Evolutionary conservation across 768 basidiomycete species (phyloP).

Genomic region (Suillus occidentalis): DNA sequence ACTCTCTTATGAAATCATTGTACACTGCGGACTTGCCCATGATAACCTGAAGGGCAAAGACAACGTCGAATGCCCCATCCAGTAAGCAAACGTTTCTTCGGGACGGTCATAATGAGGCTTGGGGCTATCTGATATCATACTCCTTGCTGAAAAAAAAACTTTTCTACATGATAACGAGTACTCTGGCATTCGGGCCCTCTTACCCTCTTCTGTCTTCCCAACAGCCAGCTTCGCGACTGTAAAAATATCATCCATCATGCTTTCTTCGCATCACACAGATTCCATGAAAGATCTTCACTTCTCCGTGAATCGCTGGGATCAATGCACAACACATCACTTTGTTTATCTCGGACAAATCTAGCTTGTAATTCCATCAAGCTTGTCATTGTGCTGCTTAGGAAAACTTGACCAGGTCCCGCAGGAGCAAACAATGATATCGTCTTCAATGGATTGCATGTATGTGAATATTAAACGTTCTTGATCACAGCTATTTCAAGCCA

Average conservation of each 20-base stretch:
- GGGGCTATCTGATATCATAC: neutral
- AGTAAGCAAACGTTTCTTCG: neutral
- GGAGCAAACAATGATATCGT: constrained; percentile 35
- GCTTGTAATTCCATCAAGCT: constrained; percentile 45
- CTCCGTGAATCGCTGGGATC: constrained; percentile 35
- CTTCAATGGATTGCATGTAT: constrained; percentile 36
- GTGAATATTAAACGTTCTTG: constrained; percentile 10
- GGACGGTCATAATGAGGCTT: neutral
- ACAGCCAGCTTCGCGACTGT: neutral
- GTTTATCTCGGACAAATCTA: constrained; percentile 25
- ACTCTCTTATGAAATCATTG: neutral
- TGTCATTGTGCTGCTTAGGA: constrained; percentile 42
- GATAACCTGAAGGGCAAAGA: neutral
- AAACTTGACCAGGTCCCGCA: constrained; percentile 33
- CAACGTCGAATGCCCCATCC: neutral
- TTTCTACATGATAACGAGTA: neutral
- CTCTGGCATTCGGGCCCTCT: neutral
- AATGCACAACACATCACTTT: constrained; percentile 36
- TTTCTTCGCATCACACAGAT: neutral
- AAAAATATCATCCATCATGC: constrained; percentile 1
- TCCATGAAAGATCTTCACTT: constrained; percentile 33
- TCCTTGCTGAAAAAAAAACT: neutral
- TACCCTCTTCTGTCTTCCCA: neutral
- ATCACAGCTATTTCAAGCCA: constrained; percentile 23
- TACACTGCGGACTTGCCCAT: neutral